Conservation (phyloP, 805 yeast species). For the Saccharomyces cerevisiae region DNA sequence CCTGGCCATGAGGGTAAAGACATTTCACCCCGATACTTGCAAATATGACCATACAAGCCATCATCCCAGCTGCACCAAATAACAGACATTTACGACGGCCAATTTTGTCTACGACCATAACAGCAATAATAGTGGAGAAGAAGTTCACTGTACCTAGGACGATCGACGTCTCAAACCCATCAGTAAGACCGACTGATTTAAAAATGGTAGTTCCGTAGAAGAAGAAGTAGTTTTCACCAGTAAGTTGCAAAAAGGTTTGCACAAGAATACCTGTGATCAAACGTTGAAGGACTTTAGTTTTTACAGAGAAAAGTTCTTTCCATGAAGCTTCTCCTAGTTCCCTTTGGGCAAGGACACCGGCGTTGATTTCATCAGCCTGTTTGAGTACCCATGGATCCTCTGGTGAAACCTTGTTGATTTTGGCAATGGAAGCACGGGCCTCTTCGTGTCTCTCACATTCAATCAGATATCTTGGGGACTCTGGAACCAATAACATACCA, state of each 20-base stretch:
- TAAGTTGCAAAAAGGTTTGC: slow-evolving; percentile 60
- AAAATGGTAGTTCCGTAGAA: slow-evolving; percentile 58
- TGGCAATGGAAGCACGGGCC: slow-evolving; percentile 47
- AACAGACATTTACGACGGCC: slow-evolving; percentile 45
- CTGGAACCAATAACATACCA: slow-evolving; percentile 58
- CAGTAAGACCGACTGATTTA: slow-evolving; percentile 51
- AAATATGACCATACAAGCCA: slow-evolving; percentile 39
- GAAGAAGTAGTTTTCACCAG: slow-evolving; percentile 60
- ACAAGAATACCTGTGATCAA: slow-evolving; percentile 44
- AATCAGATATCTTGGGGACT: slow-evolving; percentile 52
- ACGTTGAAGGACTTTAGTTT: slow-evolving; percentile 46
- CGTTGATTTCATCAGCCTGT: slow-evolving; percentile 42
- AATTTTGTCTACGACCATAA: slow-evolving; percentile 44
- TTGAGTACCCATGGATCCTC: slow-evolving; percentile 40
- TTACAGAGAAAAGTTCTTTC: slow-evolving; percentile 45
- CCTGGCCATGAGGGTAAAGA: slow-evolving; percentile 36
- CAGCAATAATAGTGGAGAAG: slow-evolving; percentile 45
- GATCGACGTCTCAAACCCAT: slow-evolving; percentile 53
- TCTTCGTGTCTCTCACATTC: slow-evolving; percentile 48
- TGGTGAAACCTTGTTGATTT: slow-evolving; percentile 39
- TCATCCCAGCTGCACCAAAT: slow-evolving; percentile 44
- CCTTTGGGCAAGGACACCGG: slow-evolving; percentile 48
- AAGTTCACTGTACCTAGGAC: slow-evolving; percentile 54
- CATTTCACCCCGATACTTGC: slow-evolving; percentile 54
- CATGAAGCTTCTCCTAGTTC: slow-evolving; percentile 48